Base-by-base conservation (phyloP, 176 grass and related monocot genomes). In the Raddia guianensis region DNA sequence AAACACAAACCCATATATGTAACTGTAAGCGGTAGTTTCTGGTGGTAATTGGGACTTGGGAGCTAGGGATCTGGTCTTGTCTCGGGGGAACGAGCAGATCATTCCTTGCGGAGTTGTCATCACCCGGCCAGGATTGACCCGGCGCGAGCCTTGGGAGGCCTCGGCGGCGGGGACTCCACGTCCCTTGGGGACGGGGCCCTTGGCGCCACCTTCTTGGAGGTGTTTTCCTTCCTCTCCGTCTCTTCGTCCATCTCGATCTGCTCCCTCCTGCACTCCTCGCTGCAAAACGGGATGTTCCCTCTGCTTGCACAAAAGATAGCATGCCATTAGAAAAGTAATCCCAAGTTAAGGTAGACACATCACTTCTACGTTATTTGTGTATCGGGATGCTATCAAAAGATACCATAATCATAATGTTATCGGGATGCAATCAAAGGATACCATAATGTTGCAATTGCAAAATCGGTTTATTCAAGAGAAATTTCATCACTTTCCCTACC, bases 191-290 rank as follows among this genome's bases (percentile, higher is more conserved):
- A 15, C 6, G 77, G 15, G n/a, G 77, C 77, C 21, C 72, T 75
- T 8, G 19, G 18, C 0, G 72, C 60, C 77, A 89, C 69, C 75
- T 90, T 87, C 49, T 88, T 87, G 44, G 61, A 7, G 18, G 67
- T 19, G 66, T 11, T 47, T 82, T 84, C 67, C 67, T 87, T 93
- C 62, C 73, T 83, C 77, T 89, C 91, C 60, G 68, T 37, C 45
- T 75, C 84, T 52, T 87, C 91, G 81, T 93, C 91, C 61, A 77
- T 86, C 3, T 93, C 87, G 35, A 93, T 93, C 87, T 93, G 91
- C 76, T 89, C 91, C 56, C 35, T 80, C 91, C 91, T 72, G 76
- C 91, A 93, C 66, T 87, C 87, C 84, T 89, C 87, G 72, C 84
- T 89, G 74, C 91, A 93, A 77, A 93, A 93, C 15, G 91, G 87